Conservation (phyloP, 805 yeast genomes). For the Wickerhamiella allomyrinae region DNA sequence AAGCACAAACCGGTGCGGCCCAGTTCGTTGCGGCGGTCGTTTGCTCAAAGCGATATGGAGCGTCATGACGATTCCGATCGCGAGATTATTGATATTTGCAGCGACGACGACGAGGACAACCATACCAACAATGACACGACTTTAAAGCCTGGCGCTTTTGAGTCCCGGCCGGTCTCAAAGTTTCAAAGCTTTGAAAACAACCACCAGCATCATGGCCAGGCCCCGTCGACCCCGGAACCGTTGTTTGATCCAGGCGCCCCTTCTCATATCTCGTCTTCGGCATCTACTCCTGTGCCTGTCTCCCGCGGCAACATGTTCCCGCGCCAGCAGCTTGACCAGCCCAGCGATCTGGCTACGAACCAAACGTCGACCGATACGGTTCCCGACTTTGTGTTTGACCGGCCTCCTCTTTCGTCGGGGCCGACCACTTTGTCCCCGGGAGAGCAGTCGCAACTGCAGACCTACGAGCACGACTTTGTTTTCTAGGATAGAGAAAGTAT, state of each 20-base stretch:
- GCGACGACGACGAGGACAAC: not conserved
- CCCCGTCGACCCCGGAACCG: not conserved
- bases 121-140: not conserved
- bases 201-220: not conserved
- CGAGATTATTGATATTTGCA: not conserved
- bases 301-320: no score
- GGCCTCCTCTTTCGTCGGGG: not conserved
- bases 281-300: not conserved
- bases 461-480: not conserved
- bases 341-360: not conserved
- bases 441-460: not conserved
- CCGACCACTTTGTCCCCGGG: not conserved
- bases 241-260: not conserved
- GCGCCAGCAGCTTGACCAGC: not conserved
- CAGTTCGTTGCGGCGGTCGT: not conserved
- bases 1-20: not conserved
- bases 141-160: not conserved
- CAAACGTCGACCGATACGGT: conserved; percentile 2
- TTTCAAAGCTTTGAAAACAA: no score
- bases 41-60: not conserved
- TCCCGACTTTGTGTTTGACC: conserved; percentile 1
- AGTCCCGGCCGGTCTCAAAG: no score
- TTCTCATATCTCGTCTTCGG: not conserved
- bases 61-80: not conserved
- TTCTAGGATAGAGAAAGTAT: conserved; percentile 1